Base-by-base conservation (phyloP, 768 basidiomycete species). In the Lepiota venenata region DNA sequence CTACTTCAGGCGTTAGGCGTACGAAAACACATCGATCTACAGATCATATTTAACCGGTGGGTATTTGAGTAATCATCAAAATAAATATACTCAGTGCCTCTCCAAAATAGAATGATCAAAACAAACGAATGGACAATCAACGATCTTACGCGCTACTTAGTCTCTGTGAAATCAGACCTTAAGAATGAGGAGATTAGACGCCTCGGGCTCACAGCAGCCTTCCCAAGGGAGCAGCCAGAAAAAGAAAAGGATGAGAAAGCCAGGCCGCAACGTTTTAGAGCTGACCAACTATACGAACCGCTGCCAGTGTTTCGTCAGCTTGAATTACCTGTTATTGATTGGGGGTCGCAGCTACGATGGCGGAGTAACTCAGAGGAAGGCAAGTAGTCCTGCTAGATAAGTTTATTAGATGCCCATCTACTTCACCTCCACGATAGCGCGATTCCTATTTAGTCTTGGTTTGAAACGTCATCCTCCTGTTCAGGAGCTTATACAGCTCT, bases 121-220 rank as follows among this genome's bases (percentile, higher is more conserved):
- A 91, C 89, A 43, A 92, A 93, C 25, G 87, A 91, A 59, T 95
- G 93, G 94, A 89, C 87, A 1, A 84, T 88, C 47, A 79, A 84
- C 10, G 91, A 97, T 57, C 76, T 99, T 14, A 80, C 87, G 49
- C 88, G 86, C 63, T 97, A 99, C 66, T 80, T 99, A 10, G 88
- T 91, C 36, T 85, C 87, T 2, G 89, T 97, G 8, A 82, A 83
- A 62, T 78, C 83, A 14, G 74, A 74, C 0, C 62, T 81, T 47
- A 74, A 70, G 8, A 50, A 63, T 2, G 75, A 76, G 54, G 81
- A 82, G 59, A 67, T 74, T 63, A 61, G 68, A 21, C 92, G 70
- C 60, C 80, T 60, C 36, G 78, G 55, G 71, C 78, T 58, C 81
- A 99, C 96, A 6, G 74, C 85, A 6, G 93, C 91, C 1, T 94